Conservation (phyloP, 148 eudicot species). For the Diospyros lotus region DNA sequence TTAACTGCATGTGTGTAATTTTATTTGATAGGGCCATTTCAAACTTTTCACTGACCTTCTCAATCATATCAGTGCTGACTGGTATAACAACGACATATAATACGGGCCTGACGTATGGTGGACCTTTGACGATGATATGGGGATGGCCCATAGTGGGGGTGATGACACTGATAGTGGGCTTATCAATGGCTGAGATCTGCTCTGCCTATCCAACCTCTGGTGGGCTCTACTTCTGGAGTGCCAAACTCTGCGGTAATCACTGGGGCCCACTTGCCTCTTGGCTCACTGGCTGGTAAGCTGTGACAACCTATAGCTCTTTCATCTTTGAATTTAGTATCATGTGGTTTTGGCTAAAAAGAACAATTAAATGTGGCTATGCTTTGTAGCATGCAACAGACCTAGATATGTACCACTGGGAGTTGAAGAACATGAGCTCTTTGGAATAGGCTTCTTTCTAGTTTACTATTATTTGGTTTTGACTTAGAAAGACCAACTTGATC, state of each 20-base stretch:
- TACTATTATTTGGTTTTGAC: too few species aligned
- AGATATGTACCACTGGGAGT: too few species aligned
- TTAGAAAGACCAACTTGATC: too few species aligned
- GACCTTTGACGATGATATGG: slow-evolving; percentile 62
- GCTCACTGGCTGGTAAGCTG: slow-evolving; percentile 79
- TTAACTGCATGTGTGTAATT: too few species aligned
- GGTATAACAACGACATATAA: slow-evolving; percentile 75
- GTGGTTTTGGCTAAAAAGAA: neutral
- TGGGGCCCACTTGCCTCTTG: slow-evolving; percentile 92
- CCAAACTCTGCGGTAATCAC: slow-evolving; percentile 75
- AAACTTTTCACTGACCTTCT: slow-evolving; percentile 78
- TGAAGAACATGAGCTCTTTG: too few species aligned
- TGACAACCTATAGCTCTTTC: neutral
- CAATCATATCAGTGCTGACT: slow-evolving; percentile 81
- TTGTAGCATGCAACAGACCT: too few species aligned
- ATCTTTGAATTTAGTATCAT: neutral
- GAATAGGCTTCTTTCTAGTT: too few species aligned
- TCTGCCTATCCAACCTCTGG: slow-evolving; percentile 92
- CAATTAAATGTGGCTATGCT: neutral
- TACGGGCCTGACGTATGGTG: slow-evolving; percentile 64
- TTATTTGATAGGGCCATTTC: slow-evolving; percentile 58
- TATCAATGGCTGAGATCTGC: slow-evolving; percentile 93
- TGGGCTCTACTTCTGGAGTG: slow-evolving; percentile 94
- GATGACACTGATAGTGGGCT: slow-evolving; percentile 77
- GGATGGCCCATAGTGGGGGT: slow-evolving; percentile 78